Percentiles rank a stretch among this genome's conserved stretches.
Evolutionary conservation across 257 asterid species (phyloP).

Genomic region (Solanum piurae): DNA sequence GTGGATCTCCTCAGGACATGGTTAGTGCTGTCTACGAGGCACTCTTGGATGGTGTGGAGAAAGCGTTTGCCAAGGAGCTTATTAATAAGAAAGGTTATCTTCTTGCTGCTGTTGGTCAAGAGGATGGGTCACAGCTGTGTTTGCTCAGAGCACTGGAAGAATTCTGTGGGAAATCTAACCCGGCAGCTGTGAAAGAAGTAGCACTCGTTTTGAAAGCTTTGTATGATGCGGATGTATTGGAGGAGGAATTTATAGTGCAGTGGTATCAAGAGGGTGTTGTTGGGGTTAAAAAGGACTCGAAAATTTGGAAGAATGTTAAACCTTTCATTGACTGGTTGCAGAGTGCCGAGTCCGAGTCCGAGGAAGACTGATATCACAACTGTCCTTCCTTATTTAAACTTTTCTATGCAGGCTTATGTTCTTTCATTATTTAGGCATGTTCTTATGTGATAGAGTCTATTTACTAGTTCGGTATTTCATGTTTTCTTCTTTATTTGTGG

Average conservation of each 20-base stretch:
- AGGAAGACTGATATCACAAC: slow-evolving; percentile 7
- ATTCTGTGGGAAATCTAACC: slow-evolving; percentile 2
- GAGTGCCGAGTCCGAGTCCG: slow-evolving; percentile 22
- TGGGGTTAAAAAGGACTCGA: slow-evolving; percentile 4
- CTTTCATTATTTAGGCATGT: background rate
- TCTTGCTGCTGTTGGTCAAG: slow-evolving; percentile 7
- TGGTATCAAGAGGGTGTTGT: slow-evolving; percentile 9
- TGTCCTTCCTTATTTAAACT: background rate
- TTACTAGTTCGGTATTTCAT: background rate
- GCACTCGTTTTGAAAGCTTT: slow-evolving; percentile 11
- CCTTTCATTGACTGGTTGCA: slow-evolving; percentile 20
- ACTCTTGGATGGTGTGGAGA: slow-evolving; percentile 11
- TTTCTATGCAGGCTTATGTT: background rate
- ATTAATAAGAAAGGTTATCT: slow-evolving; percentile 10
- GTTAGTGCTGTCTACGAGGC: slow-evolving; percentile 18
- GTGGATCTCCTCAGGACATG: slow-evolving; percentile 5
- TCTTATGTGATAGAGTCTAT: background rate
- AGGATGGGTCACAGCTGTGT: slow-evolving; percentile 1
- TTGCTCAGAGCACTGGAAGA: slow-evolving; percentile 7
- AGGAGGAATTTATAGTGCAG: slow-evolving; percentile 11
- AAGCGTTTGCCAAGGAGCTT: slow-evolving; percentile 14
- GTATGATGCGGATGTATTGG: slow-evolving; percentile 12
- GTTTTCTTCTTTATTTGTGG: background rate
- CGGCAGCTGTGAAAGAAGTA: slow-evolving; percentile 13
- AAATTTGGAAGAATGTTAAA: slow-evolving; percentile 15